Base-by-base conservation (phyloP, 371 early-diverging fungal genomes). In the Sporodiniella umbellata region DNA sequence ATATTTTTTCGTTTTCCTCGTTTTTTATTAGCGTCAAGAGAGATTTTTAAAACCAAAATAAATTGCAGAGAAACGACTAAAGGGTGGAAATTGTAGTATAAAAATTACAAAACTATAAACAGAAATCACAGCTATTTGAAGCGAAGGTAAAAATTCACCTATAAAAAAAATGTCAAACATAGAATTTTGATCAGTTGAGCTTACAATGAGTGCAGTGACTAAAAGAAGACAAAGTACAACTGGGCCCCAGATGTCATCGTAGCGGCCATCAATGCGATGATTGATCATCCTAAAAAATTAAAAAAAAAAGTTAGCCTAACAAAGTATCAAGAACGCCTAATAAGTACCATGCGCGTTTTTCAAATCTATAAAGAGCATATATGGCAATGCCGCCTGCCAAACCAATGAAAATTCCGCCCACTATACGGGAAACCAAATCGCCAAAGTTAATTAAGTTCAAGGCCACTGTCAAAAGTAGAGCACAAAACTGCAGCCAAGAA, bases 301-400 rank as follows among this genome's bases (percentile, higher is more conserved):
- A 55, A 48, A 53, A 51, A 56, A 42, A 58, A 48, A 30, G 50
- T 56, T 4, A 47, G 48, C 10, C 53, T 53, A 55, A 62, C 33
- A 42, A 56, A 59, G 38, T 35, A 1, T 57, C 45, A 45, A 1
- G 39, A 30, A 8, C 10, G 38, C 17, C 17, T 1, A 33, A 21
- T 15, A 52, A 33, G 22, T 58, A 62, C 65, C 75, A 24, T 86
- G 92, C 46, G 31, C 98, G 80, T 85, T 93, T 93, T 53, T 91
- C 86, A 84, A 89, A 96, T 53, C 92, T 73, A 62, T 86, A 89
- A 28, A 94, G 75, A 2, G 94, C 89, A 64, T 95, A 95, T 25
- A 92, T 58, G 61, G 89, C 84, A 54, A 92, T 83, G 43, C 80
- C 71, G 45, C 88, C 70, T 19, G 89, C 72, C 8, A 94, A 82